phyloP scores from a whole-genome alignment of 2,329 filamentous ascomycete species.

The Colletotrichum phormii region DNA sequence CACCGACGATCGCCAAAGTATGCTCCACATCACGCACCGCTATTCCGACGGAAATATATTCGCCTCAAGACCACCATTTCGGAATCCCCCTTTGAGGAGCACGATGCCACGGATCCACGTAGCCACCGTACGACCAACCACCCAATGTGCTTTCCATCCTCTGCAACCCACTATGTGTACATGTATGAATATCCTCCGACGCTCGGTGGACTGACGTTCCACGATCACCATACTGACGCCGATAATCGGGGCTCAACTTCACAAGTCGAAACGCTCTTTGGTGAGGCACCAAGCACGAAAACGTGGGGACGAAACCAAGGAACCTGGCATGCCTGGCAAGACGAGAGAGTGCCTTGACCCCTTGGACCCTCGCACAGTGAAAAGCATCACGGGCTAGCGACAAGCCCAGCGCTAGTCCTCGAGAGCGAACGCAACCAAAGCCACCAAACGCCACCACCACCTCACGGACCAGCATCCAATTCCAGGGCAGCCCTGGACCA shows the following conservation, averaged over 20 bases:
- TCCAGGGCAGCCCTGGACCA: slow-evolving; percentile 1
- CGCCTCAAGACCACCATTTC: slow-evolving; percentile 5
- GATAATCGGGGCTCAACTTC: background rate
- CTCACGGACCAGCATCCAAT: background rate
- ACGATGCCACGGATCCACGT: background rate
- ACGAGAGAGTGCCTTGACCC: slow-evolving; percentile 14
- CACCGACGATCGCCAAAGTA: slow-evolving; percentile 22
- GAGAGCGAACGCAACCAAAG: slow-evolving; percentile 5
- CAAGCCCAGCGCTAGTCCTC: background rate
- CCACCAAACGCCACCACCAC: background rate
- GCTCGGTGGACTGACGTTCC: slow-evolving; percentile 15
- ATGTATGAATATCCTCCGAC: background rate
- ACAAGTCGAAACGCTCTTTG: background rate
- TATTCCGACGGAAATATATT: slow-evolving; percentile 7
- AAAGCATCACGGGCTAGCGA: slow-evolving; percentile 8
- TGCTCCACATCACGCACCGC: slow-evolving; percentile 8
- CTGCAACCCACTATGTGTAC: background rate
- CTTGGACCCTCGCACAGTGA: slow-evolving; percentile 24
- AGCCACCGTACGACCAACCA: background rate
- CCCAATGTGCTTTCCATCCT: background rate
- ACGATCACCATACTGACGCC: slow-evolving; percentile 12
- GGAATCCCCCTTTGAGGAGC: slow-evolving; percentile 5
- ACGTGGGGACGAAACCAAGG: slow-evolving; percentile 25
- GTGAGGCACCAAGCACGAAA: slow-evolving; percentile 1
- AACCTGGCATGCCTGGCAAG: slow-evolving; percentile 26